A percentile compares a stretch with the other conserved stretches of the same genome.
These are phyloP conservation scores for Neurospora sp. DNA, from an alignment of 495 filamentous ascomycete species.

Conservation along the genomic window DNA sequence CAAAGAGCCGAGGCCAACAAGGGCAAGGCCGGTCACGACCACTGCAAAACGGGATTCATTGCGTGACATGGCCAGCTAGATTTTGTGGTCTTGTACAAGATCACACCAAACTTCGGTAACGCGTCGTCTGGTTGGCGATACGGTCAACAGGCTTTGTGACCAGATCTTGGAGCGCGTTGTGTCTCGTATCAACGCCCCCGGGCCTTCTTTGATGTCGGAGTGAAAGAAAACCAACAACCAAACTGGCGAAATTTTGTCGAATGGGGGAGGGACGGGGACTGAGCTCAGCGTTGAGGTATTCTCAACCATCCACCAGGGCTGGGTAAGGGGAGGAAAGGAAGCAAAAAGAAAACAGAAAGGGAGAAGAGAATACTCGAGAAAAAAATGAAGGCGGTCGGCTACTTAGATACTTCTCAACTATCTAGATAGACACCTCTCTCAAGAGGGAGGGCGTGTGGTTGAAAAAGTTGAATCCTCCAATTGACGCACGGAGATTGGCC, in stretches of 20 bases:
- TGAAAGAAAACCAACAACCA: background rate
- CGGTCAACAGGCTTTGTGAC: background rate
- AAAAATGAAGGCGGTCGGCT: background rate
- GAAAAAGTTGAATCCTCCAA: background rate
- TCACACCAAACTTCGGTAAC: background rate
- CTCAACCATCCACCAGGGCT: background rate
- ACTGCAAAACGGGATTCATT: constrained; percentile 20
- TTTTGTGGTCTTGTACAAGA: background rate
- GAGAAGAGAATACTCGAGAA: background rate
- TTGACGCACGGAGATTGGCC: background rate
- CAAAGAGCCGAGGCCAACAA: constrained; percentile 27
- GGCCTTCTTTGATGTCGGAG: background rate
- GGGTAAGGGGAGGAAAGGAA: background rate
- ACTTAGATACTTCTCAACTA: background rate
- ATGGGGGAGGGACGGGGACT: background rate
- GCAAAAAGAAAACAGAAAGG: background rate
- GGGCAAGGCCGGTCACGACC: constrained; percentile 24
- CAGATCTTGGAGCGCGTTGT: background rate
- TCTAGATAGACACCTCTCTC: background rate
- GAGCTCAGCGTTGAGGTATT: background rate
- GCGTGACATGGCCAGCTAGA: constrained; percentile 15
- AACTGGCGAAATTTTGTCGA: background rate
- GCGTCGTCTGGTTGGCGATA: background rate
- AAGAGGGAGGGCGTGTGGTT: background rate
- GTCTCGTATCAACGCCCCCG: background rate